Percentiles rank a stretch among this genome's conserved stretches.
Evolutionary conservation across 2,329 filamentous ascomycete genomes (phyloP).

Genomic region (Didymella exigua): DNA sequence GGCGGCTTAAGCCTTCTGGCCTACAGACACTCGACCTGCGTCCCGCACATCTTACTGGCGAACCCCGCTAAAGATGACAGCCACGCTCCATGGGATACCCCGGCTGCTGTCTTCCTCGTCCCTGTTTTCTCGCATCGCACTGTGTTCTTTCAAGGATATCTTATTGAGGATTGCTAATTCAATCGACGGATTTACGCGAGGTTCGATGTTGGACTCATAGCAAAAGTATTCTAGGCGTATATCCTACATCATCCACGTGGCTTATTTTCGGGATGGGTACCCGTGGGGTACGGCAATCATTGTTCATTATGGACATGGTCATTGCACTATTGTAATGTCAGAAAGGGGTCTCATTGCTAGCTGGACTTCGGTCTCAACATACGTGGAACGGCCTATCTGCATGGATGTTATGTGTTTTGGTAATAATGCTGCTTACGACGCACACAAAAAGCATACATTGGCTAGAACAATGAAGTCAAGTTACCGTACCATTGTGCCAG

Average conservation of each 20-base stretch:
- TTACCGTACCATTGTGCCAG: constrained; percentile 2
- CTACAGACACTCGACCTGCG: not conserved
- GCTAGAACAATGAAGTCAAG: constrained; percentile 9
- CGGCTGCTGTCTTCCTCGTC: not conserved
- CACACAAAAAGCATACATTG: constrained; percentile 10
- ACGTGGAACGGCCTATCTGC: constrained; percentile 13
- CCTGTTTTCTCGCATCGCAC: constrained; percentile 4
- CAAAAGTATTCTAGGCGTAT: constrained; percentile 17
- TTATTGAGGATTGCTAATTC: constrained; percentile 12
- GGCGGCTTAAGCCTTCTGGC: not conserved
- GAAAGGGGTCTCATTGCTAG: constrained; percentile 2
- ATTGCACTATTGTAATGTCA: constrained; percentile 11
- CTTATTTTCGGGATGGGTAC: constrained; percentile 4
- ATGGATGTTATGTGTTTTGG: constrained; percentile 9
- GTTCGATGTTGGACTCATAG: constrained; percentile 14
- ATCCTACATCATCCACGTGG: constrained; percentile 14
- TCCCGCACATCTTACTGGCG: not conserved
- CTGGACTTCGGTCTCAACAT: constrained; percentile 2
- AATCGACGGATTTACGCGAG: constrained; percentile 5
- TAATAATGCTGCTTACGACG: constrained; percentile 9
- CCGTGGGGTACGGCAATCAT: not conserved
- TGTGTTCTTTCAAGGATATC: constrained; percentile 4
- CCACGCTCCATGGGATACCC: not conserved
- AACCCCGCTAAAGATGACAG: not conserved
- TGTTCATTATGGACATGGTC: constrained; percentile 2